Percentiles rank a stretch among this genome's conserved stretches.
Conservation (phyloP, 2,329 filamentous ascomycete species). For the Neopestalotiopsis rosae region DNA sequence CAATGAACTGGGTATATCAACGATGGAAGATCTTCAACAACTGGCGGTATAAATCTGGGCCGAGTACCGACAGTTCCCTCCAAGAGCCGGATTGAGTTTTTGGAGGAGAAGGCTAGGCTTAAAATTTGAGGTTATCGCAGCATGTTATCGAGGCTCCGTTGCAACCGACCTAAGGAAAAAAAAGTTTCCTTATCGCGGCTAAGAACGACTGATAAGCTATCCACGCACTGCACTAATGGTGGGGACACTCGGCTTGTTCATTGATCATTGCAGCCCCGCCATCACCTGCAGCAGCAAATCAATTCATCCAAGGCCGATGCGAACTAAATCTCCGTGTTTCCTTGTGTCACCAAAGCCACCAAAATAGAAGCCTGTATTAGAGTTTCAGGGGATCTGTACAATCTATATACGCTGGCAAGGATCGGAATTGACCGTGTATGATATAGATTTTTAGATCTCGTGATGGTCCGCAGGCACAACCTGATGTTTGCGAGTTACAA, state of each 20-base stretch:
- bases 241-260: background rate
- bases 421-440: background rate
- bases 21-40: background rate
- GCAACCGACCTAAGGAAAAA: slow-evolving; percentile 11
- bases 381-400: background rate
- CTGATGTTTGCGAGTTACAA: background rate
- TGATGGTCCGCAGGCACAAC: background rate
- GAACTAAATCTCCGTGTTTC: background rate
- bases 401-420: background rate
- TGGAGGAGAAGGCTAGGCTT: background rate
- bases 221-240: background rate
- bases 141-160: slow-evolving; percentile 2
- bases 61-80: background rate
- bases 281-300: background rate
- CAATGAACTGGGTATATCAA: background rate
- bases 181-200: slow-evolving; percentile 15
- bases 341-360: background rate
- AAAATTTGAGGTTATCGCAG: slow-evolving; percentile 9
- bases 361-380: slow-evolving; percentile 4
- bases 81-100: background rate
- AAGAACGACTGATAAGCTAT: slow-evolving; percentile 6
- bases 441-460: background rate
- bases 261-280: slow-evolving; percentile 4
- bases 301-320: background rate
- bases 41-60: background rate